These are phyloP conservation scores for Leccinellum rugosiceps DNA, from an alignment of 768 basidiomycete genomes.

Conservation along the genomic window DNA sequence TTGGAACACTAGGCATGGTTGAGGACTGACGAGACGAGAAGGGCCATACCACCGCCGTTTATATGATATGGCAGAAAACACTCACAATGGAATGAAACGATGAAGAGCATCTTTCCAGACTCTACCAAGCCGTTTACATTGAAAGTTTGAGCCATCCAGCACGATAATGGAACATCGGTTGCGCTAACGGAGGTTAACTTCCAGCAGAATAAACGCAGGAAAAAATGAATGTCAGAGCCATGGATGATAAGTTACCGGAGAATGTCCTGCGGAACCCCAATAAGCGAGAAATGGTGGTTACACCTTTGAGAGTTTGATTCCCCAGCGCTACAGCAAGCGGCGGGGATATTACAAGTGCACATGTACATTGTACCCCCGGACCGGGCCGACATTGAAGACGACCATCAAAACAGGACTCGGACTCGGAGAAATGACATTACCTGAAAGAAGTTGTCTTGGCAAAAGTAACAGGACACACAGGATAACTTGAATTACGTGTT, in stretches of 20 bases:
- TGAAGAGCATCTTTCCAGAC: background rate
- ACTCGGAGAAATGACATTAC: background rate
- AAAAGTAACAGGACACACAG: background rate
- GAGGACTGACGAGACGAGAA: conserved; percentile 18
- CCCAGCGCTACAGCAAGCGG: conserved; percentile 3
- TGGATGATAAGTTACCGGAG: conserved; percentile 3
- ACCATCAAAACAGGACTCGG: background rate
- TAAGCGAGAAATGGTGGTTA: background rate
- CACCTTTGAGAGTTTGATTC: background rate
- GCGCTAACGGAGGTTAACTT: background rate
- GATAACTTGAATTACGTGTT: background rate
- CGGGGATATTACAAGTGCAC: background rate
- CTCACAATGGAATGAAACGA: background rate
- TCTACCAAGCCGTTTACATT: background rate
- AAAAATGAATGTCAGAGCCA: conserved; percentile 8
- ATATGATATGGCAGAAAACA: background rate
- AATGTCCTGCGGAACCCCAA: background rate
- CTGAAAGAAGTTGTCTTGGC: background rate
- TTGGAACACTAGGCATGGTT: conserved; percentile 16
- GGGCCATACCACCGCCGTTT: conserved; percentile 2
- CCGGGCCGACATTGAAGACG: background rate
- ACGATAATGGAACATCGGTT: conserved; percentile 5
- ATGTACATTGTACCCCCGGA: background rate
- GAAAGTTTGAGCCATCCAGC: conserved; percentile 22
- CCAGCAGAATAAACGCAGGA: background rate